Evolutionary conservation across 2,329 filamentous ascomycete genomes (phyloP), one percentile per base, ranked within the genome.

Genomic region (Aspergillus sp.): DNA sequence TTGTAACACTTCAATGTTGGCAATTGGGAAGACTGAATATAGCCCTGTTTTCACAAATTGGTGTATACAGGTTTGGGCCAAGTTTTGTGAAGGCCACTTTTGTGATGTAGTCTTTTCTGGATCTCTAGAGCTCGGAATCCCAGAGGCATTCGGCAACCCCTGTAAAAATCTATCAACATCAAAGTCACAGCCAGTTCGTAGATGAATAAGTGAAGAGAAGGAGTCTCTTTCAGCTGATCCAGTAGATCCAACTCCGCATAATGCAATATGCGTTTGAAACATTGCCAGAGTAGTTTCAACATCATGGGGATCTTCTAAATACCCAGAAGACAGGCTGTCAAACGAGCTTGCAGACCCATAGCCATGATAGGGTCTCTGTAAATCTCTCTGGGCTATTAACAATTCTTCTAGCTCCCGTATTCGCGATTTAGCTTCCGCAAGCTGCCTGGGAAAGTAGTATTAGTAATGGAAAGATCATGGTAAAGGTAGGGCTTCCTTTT

Each of bases 21-120:
- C 62, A 41, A 68, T 54, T 0, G 66, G 67, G 20, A 68, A 68
- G 15, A 69, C 57, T 2, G 66, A 66, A 48, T 69, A 69, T 6
- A 69, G 58, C 5, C 62, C 59, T 37, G 59, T 62, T 19, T 22
- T 61, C 2, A 54, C 40, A 33, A 56, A 69, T 42, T 69, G 61
- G 6, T 67, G 48, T 11, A 69, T 48, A 11, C 56, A 67, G 40
- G 39, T 40, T 34, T 62, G 59, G 15, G 66, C 59, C 5, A 69
- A 44, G 20, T 48, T 7, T 1, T 24, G 24, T 0, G 56, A 37
- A 1, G 67, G 66, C 66, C 63, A 68, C 56, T 64, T 65, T 4
- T 40, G 47, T 9, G 57, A 49, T 4, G 45, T 41, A 5, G 60
- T 41, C 1, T 34, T 55, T 40, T 17, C 19, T n/a, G 40, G 33